Evolutionary conservation across 805 yeast species (phyloP).

Genomic region (Starmerella stellata): DNA sequence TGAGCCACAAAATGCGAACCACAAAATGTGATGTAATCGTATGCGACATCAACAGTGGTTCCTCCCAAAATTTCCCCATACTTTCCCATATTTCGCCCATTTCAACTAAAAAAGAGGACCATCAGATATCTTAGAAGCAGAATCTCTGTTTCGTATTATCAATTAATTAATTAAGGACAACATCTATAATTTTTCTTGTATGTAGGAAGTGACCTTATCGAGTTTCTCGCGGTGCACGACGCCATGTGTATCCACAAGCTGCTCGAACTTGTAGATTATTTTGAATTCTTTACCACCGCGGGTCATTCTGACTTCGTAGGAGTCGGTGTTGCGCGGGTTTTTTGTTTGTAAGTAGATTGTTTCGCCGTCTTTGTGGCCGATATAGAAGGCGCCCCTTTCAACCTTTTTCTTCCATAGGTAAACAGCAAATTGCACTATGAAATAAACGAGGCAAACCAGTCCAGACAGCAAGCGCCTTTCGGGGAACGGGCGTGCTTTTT

Average conservation of each 20-base stretch:
- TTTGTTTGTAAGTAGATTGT: constrained; percentile 10
- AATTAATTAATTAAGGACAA: too few species aligned
- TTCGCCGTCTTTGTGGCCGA: constrained; percentile 9
- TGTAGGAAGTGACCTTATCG: too few species aligned
- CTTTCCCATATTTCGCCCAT: too few species aligned
- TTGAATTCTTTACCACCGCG: neutral
- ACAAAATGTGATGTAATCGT: too few species aligned
- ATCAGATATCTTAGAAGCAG: too few species aligned
- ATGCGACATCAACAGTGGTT: too few species aligned
- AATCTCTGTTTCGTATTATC: too few species aligned
- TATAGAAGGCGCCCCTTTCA: constrained; percentile 12
- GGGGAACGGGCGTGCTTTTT: constrained; percentile 9
- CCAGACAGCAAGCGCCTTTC: constrained; percentile 8
- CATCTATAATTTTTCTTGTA: too few species aligned
- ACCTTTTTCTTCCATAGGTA: constrained; percentile 8
- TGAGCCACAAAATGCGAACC: neutral
- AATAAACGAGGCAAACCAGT: constrained; percentile 9
- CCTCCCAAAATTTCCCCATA: too few species aligned
- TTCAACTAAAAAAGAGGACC: too few species aligned
- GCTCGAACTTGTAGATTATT: neutral
- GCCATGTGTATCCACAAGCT: constrained; percentile 11
- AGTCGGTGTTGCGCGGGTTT: constrained; percentile 4
- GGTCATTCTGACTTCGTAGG: constrained; percentile 4
- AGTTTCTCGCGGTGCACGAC: constrained; percentile 8
- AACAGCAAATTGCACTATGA: constrained; percentile 5